Evolutionary conservation across 2,329 filamentous ascomycete genomes (phyloP).

Genomic region (Setomelanomma holmii): DNA sequence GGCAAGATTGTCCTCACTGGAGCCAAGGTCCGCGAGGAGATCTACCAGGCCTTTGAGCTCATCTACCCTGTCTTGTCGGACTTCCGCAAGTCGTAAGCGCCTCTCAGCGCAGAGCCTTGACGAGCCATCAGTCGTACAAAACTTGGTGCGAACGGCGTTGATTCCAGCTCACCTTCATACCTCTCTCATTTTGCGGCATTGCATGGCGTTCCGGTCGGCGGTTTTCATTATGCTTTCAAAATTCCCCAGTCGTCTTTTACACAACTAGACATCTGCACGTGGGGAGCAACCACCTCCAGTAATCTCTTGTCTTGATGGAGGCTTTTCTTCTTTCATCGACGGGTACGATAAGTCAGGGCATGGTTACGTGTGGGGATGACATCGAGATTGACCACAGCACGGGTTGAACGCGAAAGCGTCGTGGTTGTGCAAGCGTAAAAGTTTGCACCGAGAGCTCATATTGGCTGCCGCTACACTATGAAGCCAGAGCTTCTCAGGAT

Average conservation of each 20-base stretch:
- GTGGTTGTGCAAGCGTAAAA: slow-evolving; percentile 35
- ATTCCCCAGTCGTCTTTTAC: slow-evolving; percentile 34
- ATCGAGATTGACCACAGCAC: slow-evolving; percentile 30
- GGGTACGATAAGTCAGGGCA: slow-evolving; percentile 36
- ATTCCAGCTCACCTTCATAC: slow-evolving; percentile 25
- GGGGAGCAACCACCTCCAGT: slow-evolving; percentile 35
- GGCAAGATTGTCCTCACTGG: slow-evolving; percentile 98
- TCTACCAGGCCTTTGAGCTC: slow-evolving; percentile 59
- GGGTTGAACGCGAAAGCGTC: slow-evolving; percentile 12
- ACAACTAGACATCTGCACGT: slow-evolving; percentile 43
- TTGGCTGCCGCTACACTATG: slow-evolving; percentile 39
- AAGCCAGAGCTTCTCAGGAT: slow-evolving; percentile 37
- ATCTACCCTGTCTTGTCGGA: slow-evolving; percentile 53
- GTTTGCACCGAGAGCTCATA: slow-evolving; percentile 35
- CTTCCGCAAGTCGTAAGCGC: slow-evolving; percentile 66
- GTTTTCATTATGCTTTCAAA: slow-evolving; percentile 34
- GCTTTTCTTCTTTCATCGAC: slow-evolving; percentile 28
- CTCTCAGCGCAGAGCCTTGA: slow-evolving; percentile 7
- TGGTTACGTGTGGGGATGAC: slow-evolving; percentile 24
- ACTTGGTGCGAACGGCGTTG: slow-evolving; percentile 8
- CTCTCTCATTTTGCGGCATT: slow-evolving; percentile 46
- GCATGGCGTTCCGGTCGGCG: slow-evolving; percentile 46
- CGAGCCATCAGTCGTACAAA: slow-evolving; percentile 10
- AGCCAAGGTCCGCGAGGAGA: slow-evolving; percentile 97
- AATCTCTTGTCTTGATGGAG: slow-evolving; percentile 34